phyloP scores from a whole-genome alignment of 371 early-diverging fungal species.

The Mucor sp. region DNA sequence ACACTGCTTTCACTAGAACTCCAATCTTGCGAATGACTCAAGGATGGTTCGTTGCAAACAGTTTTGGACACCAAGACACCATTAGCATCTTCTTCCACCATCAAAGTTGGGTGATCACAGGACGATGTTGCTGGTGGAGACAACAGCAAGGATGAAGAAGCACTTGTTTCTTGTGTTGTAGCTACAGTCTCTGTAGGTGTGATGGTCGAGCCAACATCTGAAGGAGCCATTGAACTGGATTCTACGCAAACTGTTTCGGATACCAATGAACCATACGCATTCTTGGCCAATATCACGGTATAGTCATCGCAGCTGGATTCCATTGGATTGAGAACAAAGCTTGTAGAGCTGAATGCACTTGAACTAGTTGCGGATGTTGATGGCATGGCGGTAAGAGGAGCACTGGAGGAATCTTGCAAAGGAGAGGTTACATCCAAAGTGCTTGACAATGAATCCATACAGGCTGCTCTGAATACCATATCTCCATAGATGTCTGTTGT shows the following conservation, averaged over 20 bases:
- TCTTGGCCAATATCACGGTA: neutral
- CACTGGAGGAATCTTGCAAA: neutral
- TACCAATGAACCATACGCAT: neutral
- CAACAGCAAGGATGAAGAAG: neutral
- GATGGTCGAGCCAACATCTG: neutral
- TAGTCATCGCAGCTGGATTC: neutral
- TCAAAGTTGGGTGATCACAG: neutral
- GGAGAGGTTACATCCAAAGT: neutral
- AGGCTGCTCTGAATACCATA: neutral
- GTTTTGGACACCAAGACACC: neutral
- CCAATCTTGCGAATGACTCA: neutral
- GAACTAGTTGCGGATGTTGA: neutral
- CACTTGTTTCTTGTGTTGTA: too few species aligned
- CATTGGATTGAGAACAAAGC: too few species aligned
- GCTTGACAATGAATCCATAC: neutral
- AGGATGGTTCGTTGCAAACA: neutral
- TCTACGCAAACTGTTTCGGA: neutral
- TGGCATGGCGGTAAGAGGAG: neutral
- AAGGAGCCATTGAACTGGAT: neutral
- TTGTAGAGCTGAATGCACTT: too few species aligned
- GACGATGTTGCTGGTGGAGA: too few species aligned
- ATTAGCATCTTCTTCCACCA: neutral
- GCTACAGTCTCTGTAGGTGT: too few species aligned
- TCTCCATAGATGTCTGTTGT: neutral
- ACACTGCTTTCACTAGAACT: neutral